phyloP scores from a whole-genome alignment of 1,284 basidiomycete species.

The Melampsora larici-populina region DNA sequence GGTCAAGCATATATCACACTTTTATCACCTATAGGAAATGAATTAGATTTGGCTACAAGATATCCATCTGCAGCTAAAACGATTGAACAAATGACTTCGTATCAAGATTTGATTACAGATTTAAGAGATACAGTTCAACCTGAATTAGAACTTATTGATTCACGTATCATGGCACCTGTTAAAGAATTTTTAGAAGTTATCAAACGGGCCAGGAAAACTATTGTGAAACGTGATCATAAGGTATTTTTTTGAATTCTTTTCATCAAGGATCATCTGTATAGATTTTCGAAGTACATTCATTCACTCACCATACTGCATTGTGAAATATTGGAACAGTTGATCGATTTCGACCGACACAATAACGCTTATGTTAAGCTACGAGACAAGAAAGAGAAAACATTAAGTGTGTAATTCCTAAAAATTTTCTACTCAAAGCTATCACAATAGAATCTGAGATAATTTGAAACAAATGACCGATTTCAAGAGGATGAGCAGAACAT shows the following conservation, averaged over 20 bases:
- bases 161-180: constrained; percentile 74
- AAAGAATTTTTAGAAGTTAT: constrained; percentile 83
- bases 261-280: too few relatives aligned
- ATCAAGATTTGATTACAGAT: constrained; percentile 75
- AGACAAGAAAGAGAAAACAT: constrained; percentile 72
- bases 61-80: constrained; percentile 62
- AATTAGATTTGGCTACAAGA: constrained; percentile 48
- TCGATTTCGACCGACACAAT: constrained; percentile 94
- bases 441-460: not conserved
- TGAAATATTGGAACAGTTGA: constrained; percentile 60
- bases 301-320: too few relatives aligned
- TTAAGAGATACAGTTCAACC: constrained; percentile 70
- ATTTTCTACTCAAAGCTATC: too few relatives aligned
- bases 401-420: constrained; percentile 43
- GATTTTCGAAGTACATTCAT: too few relatives aligned
- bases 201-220: constrained; percentile 87
- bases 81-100: constrained; percentile 70
- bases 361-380: constrained; percentile 90
- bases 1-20: constrained; percentile 71
- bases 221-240: constrained; percentile 96
- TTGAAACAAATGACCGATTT: not conserved
- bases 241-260: constrained; percentile 58
- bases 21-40: constrained; percentile 68
- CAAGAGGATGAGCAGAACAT: constrained; percentile 53
- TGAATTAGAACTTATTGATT: constrained; percentile 92